A percentile compares a stretch with the other conserved stretches of the same genome.
phyloP scores from a whole-genome alignment of 192 early-diverging fungal genomes.

The Coemansia erecta region DNA sequence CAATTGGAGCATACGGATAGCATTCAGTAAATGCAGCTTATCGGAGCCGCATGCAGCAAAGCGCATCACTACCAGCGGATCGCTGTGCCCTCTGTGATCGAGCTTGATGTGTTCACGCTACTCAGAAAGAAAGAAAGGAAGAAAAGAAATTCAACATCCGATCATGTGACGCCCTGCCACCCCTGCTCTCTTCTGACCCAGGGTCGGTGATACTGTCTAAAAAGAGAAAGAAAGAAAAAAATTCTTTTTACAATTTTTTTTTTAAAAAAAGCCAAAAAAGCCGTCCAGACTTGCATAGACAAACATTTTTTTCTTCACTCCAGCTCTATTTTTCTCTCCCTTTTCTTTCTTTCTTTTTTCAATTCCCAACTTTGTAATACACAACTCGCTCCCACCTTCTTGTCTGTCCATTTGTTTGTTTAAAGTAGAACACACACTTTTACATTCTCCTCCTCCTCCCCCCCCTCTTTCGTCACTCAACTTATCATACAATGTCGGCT shows the following conservation, averaged over 20 bases:
- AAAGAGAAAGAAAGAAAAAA: background rate
- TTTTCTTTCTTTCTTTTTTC: background rate
- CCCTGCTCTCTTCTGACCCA: too few relatives aligned
- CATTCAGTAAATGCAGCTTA: too few relatives aligned
- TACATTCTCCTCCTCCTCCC: too few relatives aligned
- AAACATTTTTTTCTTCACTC: background rate
- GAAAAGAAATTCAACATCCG: background rate
- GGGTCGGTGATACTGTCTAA: background rate
- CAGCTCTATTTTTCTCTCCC: background rate
- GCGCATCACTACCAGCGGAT: too few relatives aligned
- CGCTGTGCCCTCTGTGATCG: too few relatives aligned
- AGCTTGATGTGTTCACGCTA: too few relatives aligned
- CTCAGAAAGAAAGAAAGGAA: background rate
- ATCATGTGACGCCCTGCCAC: background rate
- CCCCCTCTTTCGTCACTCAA: background rate
- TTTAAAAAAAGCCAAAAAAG: background rate
- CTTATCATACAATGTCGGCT: slow-evolving; percentile 9
- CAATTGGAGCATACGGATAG: too few relatives aligned
- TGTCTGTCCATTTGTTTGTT: slow-evolving; percentile 1
- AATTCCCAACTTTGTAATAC: too few relatives aligned
- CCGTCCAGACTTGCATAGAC: background rate
- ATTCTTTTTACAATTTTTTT: slow-evolving; percentile 2
- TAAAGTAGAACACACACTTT: too few relatives aligned
- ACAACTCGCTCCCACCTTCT: background rate
- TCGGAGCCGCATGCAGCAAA: too few relatives aligned